Evolutionary conservation across 768 basidiomycete genomes (phyloP).

Genomic region (Amanita jacksonii): DNA sequence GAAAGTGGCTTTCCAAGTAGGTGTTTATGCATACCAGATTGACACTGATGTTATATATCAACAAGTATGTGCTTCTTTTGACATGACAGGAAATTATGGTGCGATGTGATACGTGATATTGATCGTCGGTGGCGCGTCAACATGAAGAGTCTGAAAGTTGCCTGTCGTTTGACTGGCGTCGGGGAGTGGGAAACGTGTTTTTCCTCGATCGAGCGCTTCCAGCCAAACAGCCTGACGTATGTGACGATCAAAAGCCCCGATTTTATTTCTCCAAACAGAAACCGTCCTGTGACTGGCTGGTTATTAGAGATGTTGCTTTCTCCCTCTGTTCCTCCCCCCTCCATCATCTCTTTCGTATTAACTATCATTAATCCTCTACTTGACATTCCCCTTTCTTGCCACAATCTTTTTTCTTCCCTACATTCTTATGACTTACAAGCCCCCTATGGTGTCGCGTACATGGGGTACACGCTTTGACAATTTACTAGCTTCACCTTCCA

Average conservation of each 20-base stretch:
- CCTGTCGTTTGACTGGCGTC: constrained; percentile 22
- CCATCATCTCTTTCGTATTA: constrained; percentile 11
- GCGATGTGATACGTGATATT: constrained; percentile 25
- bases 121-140: constrained; percentile 10
- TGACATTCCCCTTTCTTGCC: constrained; percentile 11
- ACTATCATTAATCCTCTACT: constrained; percentile 11
- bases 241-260: constrained; percentile 7
- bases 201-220: background rate
- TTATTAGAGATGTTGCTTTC: constrained; percentile 2
- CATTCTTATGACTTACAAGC: constrained; percentile 35
- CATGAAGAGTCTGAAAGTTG: constrained; percentile 2
- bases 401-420: constrained; percentile 13
- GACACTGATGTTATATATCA: constrained; percentile 4
- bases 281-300: constrained; percentile 3
- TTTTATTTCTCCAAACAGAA: constrained; percentile 3
- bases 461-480: constrained; percentile 74
- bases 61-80: constrained; percentile 23
- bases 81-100: constrained; percentile 41
- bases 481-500: constrained; percentile 40
- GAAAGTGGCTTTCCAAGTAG: no score
- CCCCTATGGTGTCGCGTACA: constrained; percentile 29
- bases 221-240: constrained; percentile 5
- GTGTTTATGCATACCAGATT: no score
- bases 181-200: constrained; percentile 35
- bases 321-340: constrained; percentile 2